Percentiles rank a stretch among this genome's conserved stretches.
phyloP scores from a whole-genome alignment of 768 basidiomycete species.

The Leccinum truebloodii region DNA sequence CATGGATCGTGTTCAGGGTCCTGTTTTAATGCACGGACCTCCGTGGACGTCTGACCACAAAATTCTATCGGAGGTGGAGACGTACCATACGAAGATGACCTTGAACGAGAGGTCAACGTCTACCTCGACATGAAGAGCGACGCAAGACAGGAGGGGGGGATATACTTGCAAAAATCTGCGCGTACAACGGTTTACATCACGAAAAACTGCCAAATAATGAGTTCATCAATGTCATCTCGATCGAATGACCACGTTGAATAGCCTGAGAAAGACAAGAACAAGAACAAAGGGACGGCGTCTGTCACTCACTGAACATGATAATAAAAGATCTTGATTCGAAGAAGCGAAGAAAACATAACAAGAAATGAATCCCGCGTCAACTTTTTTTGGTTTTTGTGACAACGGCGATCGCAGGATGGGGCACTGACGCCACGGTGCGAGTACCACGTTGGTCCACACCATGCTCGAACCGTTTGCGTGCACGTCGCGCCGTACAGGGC shows the following conservation, averaged over 20 bases:
- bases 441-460: neutral
- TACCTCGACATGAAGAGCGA: neutral
- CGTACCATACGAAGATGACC: neutral
- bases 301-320: neutral
- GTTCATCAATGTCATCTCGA: neutral
- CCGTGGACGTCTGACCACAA: neutral
- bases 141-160: neutral
- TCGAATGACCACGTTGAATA: neutral
- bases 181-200: neutral
- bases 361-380: neutral
- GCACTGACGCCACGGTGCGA: neutral
- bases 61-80: neutral
- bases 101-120: neutral
- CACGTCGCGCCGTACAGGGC: neutral
- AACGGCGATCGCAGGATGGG: neutral
- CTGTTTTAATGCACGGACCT: neutral
- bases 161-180: neutral
- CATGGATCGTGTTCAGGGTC: neutral
- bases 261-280: neutral
- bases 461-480: neutral
- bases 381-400: neutral
- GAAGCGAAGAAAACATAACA: neutral
- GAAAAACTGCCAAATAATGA: neutral
- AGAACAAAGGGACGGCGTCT: neutral
- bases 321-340: neutral